Conservation (phyloP, 129 eudicot species). For the Flaveria bidentis region DNA sequence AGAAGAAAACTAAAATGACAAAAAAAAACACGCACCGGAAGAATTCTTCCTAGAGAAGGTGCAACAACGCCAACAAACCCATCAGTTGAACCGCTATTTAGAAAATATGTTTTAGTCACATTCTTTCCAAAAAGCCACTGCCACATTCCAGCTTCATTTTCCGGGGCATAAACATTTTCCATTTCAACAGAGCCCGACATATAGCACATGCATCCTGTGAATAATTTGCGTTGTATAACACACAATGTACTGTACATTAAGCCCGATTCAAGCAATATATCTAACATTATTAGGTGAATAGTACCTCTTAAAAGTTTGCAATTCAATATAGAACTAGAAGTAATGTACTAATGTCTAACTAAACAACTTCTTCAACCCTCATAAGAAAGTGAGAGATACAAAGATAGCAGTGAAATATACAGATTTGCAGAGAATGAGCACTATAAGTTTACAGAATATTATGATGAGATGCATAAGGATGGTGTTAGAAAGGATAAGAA, state of each 20-base stretch:
- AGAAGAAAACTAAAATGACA: background rate
- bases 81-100: conserved; percentile 69
- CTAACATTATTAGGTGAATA: background rate
- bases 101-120: conserved; percentile 66
- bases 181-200: conserved; percentile 89
- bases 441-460: background rate
- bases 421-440: conserved; percentile 4
- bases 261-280: conserved; percentile 31
- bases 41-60: conserved; percentile 77
- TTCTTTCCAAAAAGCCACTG: conserved; percentile 96
- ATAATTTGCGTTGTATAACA: conserved; percentile 4
- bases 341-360: background rate
- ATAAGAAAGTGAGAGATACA: background rate
- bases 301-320: background rate
- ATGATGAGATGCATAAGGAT: background rate
- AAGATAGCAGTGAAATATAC: background rate
- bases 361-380: conserved; percentile 3
- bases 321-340: background rate
- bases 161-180: conserved; percentile 80
- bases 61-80: conserved; percentile 97
- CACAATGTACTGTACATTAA: conserved; percentile 17
- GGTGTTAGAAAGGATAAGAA: background rate
- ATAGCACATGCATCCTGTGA: conserved; percentile 97
- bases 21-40: conserved; percentile 56
- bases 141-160: conserved; percentile 94